Evolutionary conservation across 805 yeast genomes (phyloP).

Genomic region (Ogataea paradorogensis): DNA sequence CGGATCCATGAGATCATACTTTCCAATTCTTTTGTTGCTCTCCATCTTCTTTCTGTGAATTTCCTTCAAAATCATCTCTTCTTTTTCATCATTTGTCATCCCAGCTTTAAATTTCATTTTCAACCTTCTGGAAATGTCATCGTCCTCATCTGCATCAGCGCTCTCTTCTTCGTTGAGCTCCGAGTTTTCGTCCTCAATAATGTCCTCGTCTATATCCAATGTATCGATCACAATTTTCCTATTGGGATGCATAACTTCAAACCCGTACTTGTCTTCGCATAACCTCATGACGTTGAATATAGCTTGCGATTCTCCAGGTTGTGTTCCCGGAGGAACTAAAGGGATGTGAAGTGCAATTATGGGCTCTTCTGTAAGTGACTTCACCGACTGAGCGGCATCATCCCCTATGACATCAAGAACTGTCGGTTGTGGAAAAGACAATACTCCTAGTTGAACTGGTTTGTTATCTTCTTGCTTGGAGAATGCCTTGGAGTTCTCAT

Average conservation of each 20-base stretch:
- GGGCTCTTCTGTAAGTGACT: conserved; percentile 30
- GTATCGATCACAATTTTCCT: conserved; percentile 56
- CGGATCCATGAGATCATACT: conserved; percentile 90
- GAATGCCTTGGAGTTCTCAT: neutral
- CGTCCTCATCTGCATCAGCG: conserved; percentile 36
- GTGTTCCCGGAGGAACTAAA: conserved; percentile 43
- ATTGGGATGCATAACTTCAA: conserved; percentile 65
- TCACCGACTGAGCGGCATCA: neutral
- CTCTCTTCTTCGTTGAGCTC: conserved; percentile 12
- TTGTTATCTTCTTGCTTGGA: conserved; percentile 5
- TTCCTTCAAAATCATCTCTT: conserved; percentile 30
- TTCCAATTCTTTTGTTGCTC: conserved; percentile 75
- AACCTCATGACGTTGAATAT: conserved; percentile 68
- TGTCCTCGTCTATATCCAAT: conserved; percentile 50
- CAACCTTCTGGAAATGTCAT: conserved; percentile 31
- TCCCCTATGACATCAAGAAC: conserved; percentile 16
- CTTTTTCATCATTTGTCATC: conserved; percentile 34
- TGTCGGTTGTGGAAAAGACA: conserved; percentile 17
- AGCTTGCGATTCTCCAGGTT: conserved; percentile 55
- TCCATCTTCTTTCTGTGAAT: conserved; percentile 40
- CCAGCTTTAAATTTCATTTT: conserved; percentile 32
- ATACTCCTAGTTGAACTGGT: conserved; percentile 9
- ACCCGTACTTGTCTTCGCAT: conserved; percentile 85
- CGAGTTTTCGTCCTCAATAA: conserved; percentile 31
- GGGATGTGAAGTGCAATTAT: conserved; percentile 58